These are phyloP conservation scores for Hippophae rhamnoides DNA, from an alignment of 306 rosid species.

Conservation along the genomic window DNA sequence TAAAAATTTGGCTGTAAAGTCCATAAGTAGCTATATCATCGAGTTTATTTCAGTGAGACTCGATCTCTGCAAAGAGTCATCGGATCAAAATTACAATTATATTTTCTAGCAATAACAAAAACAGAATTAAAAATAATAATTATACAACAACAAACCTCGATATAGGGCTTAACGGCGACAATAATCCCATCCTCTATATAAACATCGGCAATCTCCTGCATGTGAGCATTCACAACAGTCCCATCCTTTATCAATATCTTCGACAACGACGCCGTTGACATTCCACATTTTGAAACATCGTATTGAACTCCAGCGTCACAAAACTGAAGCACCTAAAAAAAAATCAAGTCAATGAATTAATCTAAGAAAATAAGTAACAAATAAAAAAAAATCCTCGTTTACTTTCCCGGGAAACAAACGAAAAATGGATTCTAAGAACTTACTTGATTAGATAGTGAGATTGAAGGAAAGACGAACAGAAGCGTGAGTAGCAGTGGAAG, in stretches of 20 bases:
- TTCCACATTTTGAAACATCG: conserved; percentile 36
- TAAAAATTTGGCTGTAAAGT: neutral
- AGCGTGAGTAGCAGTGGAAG: conserved; percentile 13
- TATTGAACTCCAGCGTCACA: conserved; percentile 57
- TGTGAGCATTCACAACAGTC: conserved; percentile 71
- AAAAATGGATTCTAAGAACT: neutral
- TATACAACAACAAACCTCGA: conserved; percentile 25
- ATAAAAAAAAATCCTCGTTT: neutral
- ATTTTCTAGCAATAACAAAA: neutral
- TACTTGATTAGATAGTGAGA: conserved; percentile 56
- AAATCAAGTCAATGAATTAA: neutral
- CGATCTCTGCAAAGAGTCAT: too few relatives aligned
- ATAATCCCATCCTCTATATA: conserved; percentile 72
- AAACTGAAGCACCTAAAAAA: conserved; percentile 35
- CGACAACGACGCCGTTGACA: conserved; percentile 23
- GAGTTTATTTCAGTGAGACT: neutral
- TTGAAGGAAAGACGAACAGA: conserved; percentile 14
- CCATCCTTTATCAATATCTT: conserved; percentile 79
- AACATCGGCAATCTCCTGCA: conserved; percentile 70
- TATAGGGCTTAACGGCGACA: conserved; percentile 57
- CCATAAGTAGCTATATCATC: neutral
- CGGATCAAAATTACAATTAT: too few relatives aligned
- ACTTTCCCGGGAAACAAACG: conserved; percentile 12
- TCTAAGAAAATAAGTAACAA: neutral
- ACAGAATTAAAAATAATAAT: neutral